Conservation (phyloP, 306 rosid genomes). For the Potentilla sterilis region DNA sequence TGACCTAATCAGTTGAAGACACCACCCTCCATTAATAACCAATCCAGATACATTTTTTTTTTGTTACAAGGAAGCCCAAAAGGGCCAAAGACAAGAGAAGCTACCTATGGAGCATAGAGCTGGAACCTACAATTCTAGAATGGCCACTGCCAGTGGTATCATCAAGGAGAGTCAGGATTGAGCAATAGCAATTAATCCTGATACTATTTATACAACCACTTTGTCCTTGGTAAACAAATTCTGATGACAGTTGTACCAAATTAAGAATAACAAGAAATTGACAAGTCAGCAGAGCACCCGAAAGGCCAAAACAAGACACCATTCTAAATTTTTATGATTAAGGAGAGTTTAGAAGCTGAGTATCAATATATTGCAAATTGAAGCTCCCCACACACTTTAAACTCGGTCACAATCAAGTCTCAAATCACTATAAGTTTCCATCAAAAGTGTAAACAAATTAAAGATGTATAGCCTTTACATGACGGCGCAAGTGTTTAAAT, state of each 20-base stretch:
- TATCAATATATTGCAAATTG: no score
- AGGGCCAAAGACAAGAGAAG: no score
- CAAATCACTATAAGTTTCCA: not conserved
- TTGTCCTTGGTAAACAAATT: not conserved
- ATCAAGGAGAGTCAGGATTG: no score
- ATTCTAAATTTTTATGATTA: no score
- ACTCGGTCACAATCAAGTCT: not conserved
- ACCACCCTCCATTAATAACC: not conserved
- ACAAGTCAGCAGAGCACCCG: not conserved
- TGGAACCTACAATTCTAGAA: no score
- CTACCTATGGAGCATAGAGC: no score
- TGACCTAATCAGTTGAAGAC: not conserved
- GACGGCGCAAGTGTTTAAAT: not conserved
- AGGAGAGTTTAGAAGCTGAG: no score
- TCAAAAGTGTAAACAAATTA: not conserved
- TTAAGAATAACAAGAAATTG: not conserved
- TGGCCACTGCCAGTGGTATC: no score
- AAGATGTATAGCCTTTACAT: not conserved
- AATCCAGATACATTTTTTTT: not conserved
- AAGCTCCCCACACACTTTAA: no score
- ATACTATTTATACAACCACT: not conserved
- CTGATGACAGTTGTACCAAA: not conserved
- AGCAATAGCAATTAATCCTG: not conserved
- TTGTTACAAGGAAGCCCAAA: no score
- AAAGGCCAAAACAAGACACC: not conserved